phyloP scores from a whole-genome alignment of 371 early-diverging fungal genomes.

The Apophysomyces elegans region DNA sequence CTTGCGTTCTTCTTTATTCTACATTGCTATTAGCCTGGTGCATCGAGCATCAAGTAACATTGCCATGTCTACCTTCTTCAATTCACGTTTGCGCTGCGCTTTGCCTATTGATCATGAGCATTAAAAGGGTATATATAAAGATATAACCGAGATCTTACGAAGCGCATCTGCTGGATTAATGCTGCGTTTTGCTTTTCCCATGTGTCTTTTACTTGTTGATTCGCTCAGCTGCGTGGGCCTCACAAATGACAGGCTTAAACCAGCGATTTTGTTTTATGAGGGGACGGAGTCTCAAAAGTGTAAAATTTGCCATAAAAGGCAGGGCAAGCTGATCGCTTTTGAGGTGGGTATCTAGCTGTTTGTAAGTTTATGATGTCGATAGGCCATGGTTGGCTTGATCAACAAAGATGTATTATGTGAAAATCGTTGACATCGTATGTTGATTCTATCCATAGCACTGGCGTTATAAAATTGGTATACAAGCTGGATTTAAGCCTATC shows the following conservation, averaged over 20 bases:
- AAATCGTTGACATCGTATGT: too few relatives aligned
- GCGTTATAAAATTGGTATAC: too few relatives aligned
- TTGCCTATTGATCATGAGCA: slow-evolving; percentile 46
- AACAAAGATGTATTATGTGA: too few relatives aligned
- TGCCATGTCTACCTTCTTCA: slow-evolving; percentile 56
- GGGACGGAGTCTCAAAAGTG: too few relatives aligned
- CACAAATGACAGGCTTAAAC: background rate
- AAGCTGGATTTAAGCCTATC: too few relatives aligned
- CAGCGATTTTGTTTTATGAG: background rate
- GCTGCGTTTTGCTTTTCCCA: slow-evolving; percentile 52
- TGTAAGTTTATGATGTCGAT: too few relatives aligned
- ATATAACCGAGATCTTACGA: slow-evolving; percentile 56
- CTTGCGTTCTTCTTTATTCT: slow-evolving; percentile 70
- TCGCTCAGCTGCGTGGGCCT: background rate
- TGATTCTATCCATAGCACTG: too few relatives aligned
- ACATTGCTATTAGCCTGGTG: background rate
- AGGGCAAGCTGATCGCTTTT: too few relatives aligned
- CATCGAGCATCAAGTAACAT: background rate
- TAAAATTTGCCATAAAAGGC: too few relatives aligned
- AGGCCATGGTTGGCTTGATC: too few relatives aligned
- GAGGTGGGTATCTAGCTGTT: too few relatives aligned
- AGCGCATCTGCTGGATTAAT: slow-evolving; percentile 58
- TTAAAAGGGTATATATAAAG: background rate
- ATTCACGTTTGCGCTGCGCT: slow-evolving; percentile 65
- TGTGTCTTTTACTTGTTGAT: slow-evolving; percentile 14